A percentile compares a stretch with the other conserved stretches of the same genome.
Evolutionary conservation across 1,284 basidiomycete genomes (phyloP).

Genomic region (Pyrrhoderma lamaoense): DNA sequence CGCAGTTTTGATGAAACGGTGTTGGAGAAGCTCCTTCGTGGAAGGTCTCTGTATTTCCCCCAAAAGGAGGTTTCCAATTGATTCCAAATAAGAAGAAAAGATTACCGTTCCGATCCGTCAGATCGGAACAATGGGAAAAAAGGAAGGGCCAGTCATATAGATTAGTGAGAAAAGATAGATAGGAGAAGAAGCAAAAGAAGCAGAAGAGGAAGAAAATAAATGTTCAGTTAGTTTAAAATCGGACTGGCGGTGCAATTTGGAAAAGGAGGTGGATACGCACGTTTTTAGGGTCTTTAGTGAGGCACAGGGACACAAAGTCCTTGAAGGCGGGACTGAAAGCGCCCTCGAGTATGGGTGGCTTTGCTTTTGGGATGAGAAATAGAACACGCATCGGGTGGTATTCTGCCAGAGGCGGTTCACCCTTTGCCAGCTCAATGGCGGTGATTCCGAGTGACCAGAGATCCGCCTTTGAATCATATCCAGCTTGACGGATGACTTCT

Average conservation of each 20-base stretch:
- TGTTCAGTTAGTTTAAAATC: neutral
- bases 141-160: neutral
- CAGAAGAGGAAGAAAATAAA: too few relatives aligned
- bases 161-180: slow-evolving; percentile 15
- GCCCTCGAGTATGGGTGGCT: slow-evolving; percentile 83
- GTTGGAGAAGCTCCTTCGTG: slow-evolving; percentile 91
- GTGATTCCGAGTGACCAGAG: slow-evolving; percentile 98
- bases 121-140: neutral
- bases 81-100: neutral
- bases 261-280: slow-evolving; percentile 38
- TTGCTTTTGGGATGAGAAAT: slow-evolving; percentile 97
- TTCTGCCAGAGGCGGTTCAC: slow-evolving; percentile 96
- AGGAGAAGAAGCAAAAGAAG: neutral
- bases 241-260: slow-evolving; percentile 10
- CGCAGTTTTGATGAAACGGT: slow-evolving; percentile 92
- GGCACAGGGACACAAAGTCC: slow-evolving; percentile 89
- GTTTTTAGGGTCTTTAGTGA: slow-evolving; percentile 89
- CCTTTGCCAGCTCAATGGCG: slow-evolving; percentile 94
- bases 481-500: slow-evolving; percentile 98
- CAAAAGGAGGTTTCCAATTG: neutral
- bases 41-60: slow-evolving; percentile 64
- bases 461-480: slow-evolving; percentile 98
- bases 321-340: slow-evolving; percentile 89
- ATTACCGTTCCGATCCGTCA: neutral
- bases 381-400: slow-evolving; percentile 99